phyloP scores from a whole-genome alignment of 371 early-diverging fungal species.

The Furculomyces boomerangus region DNA sequence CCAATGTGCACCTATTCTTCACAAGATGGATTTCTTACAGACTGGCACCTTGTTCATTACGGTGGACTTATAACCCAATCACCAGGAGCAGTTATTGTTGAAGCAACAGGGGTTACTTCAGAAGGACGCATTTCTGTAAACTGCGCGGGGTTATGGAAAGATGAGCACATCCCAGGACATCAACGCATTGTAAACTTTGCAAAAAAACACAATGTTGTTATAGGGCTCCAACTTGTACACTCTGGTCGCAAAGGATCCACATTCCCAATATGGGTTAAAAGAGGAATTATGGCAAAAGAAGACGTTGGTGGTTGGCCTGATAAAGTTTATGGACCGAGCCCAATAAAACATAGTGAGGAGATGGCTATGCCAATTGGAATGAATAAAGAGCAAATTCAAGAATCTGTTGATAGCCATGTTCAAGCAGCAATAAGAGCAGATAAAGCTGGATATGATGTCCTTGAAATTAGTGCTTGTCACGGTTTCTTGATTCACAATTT shows the following conservation, averaged over 20 bases:
- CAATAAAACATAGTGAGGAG: constrained; percentile 28
- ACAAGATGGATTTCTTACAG: constrained; percentile 31
- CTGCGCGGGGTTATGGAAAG: constrained; percentile 56
- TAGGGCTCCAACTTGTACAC: constrained; percentile 64
- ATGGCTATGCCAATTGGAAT: constrained; percentile 38
- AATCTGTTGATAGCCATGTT: constrained; percentile 36
- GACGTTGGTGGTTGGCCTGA: constrained; percentile 58
- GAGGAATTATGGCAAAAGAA: constrained; percentile 13
- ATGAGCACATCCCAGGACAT: constrained; percentile 45
- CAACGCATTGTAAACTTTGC: constrained; percentile 38
- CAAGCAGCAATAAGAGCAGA: constrained; percentile 49
- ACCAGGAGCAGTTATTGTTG: constrained; percentile 52
- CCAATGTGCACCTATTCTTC: constrained; percentile 65
- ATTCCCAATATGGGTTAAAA: constrained; percentile 23
- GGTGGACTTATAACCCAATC: constrained; percentile 50
- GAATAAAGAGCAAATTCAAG: constrained; percentile 37
- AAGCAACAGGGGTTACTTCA: constrained; percentile 58
- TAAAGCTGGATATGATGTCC: constrained; percentile 60
- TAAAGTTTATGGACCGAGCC: constrained; percentile 50
- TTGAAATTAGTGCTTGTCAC: constrained; percentile 70
- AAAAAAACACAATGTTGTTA: constrained; percentile 37
- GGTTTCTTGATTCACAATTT: constrained; percentile 66
- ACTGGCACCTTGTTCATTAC: constrained; percentile 46
- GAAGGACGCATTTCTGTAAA: constrained; percentile 60
- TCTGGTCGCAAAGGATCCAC: constrained; percentile 63